Base-by-base conservation (phyloP, 768 basidiomycete species). In the Sporobolomyces roseus region DNA sequence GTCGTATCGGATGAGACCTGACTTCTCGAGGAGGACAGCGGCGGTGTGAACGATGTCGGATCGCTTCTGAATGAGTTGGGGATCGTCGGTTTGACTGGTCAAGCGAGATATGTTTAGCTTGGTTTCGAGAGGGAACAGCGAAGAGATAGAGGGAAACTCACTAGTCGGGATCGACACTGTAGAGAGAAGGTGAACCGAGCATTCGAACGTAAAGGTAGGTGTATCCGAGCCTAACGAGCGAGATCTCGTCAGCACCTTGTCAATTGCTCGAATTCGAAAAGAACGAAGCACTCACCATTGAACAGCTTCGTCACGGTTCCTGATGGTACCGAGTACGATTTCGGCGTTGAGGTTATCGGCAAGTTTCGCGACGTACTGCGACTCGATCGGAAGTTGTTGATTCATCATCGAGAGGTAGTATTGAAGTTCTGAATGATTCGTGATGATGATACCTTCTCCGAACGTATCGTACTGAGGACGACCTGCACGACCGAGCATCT, bases 401-500 rank as follows among this genome's bases (percentile, higher is more conserved):
- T 98, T 98, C 82, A 96, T 81, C 79, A 98, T 81, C 74, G 88
- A 90, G 30, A 98, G 83, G 77, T 97, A 99, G 78, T 97, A 99
- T 79, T 98, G 96, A 48, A 99, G 83, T 78, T 99, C 96, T 3
- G 88, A 85, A 76, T 97, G 93, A 77, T 93, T 97, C 48, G 96
- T 99, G 80, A 98, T 98, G 79, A 99, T 96, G 76, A 96, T 89
- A 51, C 96, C 96, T 80, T 98, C 94, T 29, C 96, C 94, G 74
- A 85, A 93, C 0, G 93, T 96, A 78, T 99, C 94, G 79, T 88
- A 97, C 78, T 98, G 93, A 19, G 94, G 96, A 60, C 94, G 86
- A 76, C 96, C 96, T 4, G 96, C 96, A 74, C 93, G 88, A 54
- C 96, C 96, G 4, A 98, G 86, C 96, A 99, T 98, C 80, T 99